Conservation (phyloP, 208 protist species). For the Crithidia thermophila region DNA sequence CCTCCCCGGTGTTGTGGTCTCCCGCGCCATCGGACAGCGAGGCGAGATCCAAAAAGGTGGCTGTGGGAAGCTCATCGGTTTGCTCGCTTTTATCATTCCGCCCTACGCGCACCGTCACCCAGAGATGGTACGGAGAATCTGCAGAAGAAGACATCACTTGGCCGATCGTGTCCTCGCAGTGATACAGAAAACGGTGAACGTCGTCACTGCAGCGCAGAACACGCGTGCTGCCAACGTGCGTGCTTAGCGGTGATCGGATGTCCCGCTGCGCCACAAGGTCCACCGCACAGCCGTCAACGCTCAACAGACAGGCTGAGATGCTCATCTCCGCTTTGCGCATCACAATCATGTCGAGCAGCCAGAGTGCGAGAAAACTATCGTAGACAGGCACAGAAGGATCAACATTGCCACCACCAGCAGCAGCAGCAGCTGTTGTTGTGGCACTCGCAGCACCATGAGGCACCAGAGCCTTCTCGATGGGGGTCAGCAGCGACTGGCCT, state of each 20-base stretch:
- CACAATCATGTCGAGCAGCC: conserved; percentile 8
- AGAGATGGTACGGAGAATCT: conserved; percentile 21
- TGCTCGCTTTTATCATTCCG: neutral
- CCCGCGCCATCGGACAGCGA: neutral
- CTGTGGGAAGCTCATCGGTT: neutral
- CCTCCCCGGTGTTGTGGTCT: neutral
- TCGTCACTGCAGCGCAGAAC: conserved; percentile 6
- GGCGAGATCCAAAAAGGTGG: conserved; percentile 28
- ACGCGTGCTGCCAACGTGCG: neutral
- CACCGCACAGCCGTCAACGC: conserved; percentile 12
- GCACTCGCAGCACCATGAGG: neutral
- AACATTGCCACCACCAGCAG: neutral
- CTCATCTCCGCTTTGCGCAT: neutral
- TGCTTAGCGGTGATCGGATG: neutral
- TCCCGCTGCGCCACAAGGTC: conserved; percentile 1
- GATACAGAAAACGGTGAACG: neutral
- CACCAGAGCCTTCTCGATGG: neutral
- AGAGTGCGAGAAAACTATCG: conserved; percentile 25
- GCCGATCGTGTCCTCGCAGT: conserved; percentile 10
- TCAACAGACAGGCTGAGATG: conserved; percentile 7
- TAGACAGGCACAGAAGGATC: neutral
- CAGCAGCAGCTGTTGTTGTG: neutral
- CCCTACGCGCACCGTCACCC: conserved; percentile 9
- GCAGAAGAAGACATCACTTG: neutral
- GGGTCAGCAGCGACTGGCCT: neutral